These are phyloP conservation scores for Arachnopeziza araneosa DNA, from an alignment of 2,329 filamentous ascomycete species.

Conservation along the genomic window DNA sequence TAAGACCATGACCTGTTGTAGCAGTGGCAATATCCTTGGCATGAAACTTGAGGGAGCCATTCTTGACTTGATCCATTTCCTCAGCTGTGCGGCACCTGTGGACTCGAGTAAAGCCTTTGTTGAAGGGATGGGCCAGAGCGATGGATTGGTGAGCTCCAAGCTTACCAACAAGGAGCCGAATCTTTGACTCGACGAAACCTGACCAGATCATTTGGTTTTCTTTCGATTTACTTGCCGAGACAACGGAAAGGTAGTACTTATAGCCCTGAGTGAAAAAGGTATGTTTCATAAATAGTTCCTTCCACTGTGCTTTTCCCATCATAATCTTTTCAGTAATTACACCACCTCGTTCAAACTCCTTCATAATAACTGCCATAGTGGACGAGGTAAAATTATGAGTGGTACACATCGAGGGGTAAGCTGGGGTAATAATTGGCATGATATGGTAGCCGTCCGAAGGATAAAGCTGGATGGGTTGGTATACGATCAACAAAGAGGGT, in stretches of 20 bases:
- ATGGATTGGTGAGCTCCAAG: slow-evolving; percentile 78
- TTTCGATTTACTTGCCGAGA: slow-evolving; percentile 74
- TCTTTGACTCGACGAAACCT: slow-evolving; percentile 88
- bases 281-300: slow-evolving; percentile 82
- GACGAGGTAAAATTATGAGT: slow-evolving; percentile 91
- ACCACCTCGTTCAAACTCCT: slow-evolving; percentile 73
- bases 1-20: slow-evolving; percentile 35
- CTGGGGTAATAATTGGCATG: slow-evolving; percentile 97
- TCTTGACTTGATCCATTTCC: slow-evolving; percentile 56
- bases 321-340: slow-evolving; percentile 77
- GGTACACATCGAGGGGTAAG: slow-evolving; percentile 96
- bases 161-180: slow-evolving; percentile 76
- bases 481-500: slow-evolving; percentile 12
- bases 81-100: slow-evolving; percentile 63
- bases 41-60: slow-evolving; percentile 57
- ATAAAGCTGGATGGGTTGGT: slow-evolving; percentile 53
- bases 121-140: slow-evolving; percentile 81
- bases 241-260: slow-evolving; percentile 91
- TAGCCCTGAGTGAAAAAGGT: slow-evolving; percentile 90
- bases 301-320: slow-evolving; percentile 71
- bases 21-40: slow-evolving; percentile 31
- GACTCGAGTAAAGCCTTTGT: slow-evolving; percentile 81
- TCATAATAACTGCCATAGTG: slow-evolving; percentile 76
- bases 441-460: slow-evolving; percentile 76
- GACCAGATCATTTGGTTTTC: slow-evolving; percentile 85